phyloP scores from a whole-genome alignment of 306 rosid genomes.

The Urtica urens region DNA sequence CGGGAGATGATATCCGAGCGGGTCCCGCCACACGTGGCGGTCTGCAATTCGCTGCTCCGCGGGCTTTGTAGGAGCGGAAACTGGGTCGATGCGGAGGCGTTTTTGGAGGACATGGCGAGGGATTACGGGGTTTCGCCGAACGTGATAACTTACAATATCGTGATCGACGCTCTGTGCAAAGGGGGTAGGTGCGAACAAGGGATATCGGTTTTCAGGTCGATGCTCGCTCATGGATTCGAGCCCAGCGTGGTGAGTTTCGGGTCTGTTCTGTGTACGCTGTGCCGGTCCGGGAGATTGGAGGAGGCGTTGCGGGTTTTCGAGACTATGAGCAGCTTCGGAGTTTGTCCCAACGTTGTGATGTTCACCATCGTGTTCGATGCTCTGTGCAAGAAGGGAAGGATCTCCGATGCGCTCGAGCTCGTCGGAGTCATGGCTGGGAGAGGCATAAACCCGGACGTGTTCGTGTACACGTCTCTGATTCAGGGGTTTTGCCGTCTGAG shows the following conservation, averaged over 20 bases:
- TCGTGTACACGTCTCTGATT: background rate
- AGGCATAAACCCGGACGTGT: background rate
- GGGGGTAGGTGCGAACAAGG: background rate
- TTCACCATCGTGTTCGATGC: constrained; percentile 18
- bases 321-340: background rate
- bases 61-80: background rate
- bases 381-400: constrained; percentile 23
- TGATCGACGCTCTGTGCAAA: background rate
- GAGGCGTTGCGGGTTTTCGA: background rate
- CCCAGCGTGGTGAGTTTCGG: background rate
- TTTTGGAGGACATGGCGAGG: background rate
- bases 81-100: background rate
- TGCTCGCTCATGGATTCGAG: background rate
- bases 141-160: background rate
- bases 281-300: constrained; percentile 4
- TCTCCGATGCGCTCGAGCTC: constrained; percentile 1
- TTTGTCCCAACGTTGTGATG: background rate
- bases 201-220: background rate
- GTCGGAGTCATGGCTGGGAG: background rate
- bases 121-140: background rate
- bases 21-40: background rate
- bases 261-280: background rate
- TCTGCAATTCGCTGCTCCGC: background rate
- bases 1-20: background rate
- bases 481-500: background rate